A percentile compares a stretch with the other conserved stretches of the same genome.
Conservation (phyloP, 164 flowering plant genomes). For the Tetrastigma voinierianum region DNA sequence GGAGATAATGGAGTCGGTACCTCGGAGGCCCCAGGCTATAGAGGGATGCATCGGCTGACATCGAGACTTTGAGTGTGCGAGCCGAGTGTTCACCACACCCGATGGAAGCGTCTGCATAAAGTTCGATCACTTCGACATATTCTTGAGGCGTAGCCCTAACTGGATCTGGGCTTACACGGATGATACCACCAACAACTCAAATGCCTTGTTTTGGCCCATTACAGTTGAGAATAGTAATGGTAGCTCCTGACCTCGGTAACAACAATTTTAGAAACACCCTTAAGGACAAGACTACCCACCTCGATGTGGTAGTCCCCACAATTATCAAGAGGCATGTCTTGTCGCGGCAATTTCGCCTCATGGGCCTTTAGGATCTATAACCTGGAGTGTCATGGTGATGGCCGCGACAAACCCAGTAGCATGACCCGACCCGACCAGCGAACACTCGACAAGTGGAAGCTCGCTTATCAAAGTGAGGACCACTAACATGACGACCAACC, state of each 20-base stretch:
- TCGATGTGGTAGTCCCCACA: neutral
- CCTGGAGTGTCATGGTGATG: neutral
- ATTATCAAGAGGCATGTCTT: neutral
- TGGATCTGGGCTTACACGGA: slow-evolving; percentile 8
- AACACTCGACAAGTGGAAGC: neutral
- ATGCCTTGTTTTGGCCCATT: slow-evolving; percentile 8
- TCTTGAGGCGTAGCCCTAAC: neutral
- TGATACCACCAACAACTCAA: neutral
- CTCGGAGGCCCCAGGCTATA: neutral
- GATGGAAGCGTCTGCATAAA: slow-evolving; percentile 13
- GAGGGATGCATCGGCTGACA: neutral
- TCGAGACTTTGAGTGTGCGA: neutral
- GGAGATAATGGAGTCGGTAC: slow-evolving; percentile 3
- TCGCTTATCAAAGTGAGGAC: neutral
- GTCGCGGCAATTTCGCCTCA: neutral
- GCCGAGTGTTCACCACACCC: no score
- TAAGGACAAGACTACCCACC: neutral
- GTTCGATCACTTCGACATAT: neutral
- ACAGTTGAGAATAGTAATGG: slow-evolving; percentile 2
- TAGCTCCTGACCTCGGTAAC: slow-evolving; percentile 8
- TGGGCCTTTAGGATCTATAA: no score
- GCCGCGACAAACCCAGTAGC: slow-evolving; percentile 1
- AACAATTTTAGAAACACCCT: neutral
- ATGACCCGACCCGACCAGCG: neutral
- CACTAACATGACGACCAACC: no score